Conservation (phyloP, 2,329 filamentous ascomycete species). For the Exophiala bonariae region DNA sequence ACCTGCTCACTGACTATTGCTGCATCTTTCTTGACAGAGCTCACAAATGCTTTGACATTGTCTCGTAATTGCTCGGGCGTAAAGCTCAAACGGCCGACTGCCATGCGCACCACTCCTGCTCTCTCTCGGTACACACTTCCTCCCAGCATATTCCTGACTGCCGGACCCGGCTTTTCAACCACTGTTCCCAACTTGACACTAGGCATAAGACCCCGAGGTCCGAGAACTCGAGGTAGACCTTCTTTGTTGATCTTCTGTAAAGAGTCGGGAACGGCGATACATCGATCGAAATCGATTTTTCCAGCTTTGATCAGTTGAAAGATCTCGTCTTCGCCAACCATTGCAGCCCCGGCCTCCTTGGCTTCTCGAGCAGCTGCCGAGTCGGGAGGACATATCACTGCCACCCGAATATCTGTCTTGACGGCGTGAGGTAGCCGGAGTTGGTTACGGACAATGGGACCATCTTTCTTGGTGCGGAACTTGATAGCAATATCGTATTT, state of each 20-base stretch:
- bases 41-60: conserved; percentile 79
- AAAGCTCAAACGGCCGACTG: conserved; percentile 88
- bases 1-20: conserved; percentile 57
- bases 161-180: conserved; percentile 72
- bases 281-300: conserved; percentile 81
- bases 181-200: conserved; percentile 85
- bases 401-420: conserved; percentile 83
- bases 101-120: conserved; percentile 78
- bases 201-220: conserved; percentile 91
- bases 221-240: conserved; percentile 75
- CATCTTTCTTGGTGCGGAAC: conserved; percentile 79
- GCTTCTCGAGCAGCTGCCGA: conserved; percentile 74
- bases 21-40: conserved; percentile 76
- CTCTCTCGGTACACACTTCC: conserved; percentile 85
- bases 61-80: conserved; percentile 80
- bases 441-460: conserved; percentile 82
- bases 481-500: conserved; percentile 92
- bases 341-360: conserved; percentile 71
- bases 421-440: conserved; percentile 87
- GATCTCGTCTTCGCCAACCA: conserved; percentile 82
- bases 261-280: conserved; percentile 80
- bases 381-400: conserved; percentile 84
- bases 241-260: conserved; percentile 79
- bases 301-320: conserved; percentile 77
- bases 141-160: conserved; percentile 79